phyloP scores from a whole-genome alignment of 2,329 filamentous ascomycete species.

The Daldinia sp. region DNA sequence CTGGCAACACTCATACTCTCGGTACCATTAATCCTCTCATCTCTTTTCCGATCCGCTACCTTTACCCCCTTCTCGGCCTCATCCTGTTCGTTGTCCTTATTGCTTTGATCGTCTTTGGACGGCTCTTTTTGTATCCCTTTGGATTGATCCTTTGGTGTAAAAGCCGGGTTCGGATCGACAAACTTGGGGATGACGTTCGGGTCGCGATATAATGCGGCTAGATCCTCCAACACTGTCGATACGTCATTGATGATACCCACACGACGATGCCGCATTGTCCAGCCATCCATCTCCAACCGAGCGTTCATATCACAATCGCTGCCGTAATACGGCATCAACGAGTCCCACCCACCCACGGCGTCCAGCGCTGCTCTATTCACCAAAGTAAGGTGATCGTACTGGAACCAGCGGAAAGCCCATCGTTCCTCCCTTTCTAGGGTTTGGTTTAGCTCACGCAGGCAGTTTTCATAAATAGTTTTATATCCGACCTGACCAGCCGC shows the following conservation, averaged over 20 bases:
- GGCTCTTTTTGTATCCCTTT: conserved; percentile 37
- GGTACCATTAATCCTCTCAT: conserved; percentile 19
- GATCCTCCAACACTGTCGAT: conserved; percentile 50
- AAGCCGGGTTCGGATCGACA: conserved; percentile 48
- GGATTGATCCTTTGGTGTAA: conserved; percentile 32
- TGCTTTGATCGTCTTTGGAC: conserved; percentile 36
- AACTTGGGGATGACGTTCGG: conserved; percentile 44
- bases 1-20: conserved; percentile 33
- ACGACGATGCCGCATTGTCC: conserved; percentile 46
- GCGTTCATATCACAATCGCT: conserved; percentile 59
- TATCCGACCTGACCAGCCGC: conserved; percentile 44
- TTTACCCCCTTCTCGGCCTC: conserved; percentile 32
- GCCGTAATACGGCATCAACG: conserved; percentile 59
- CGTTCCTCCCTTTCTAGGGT: conserved; percentile 53
- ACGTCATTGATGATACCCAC: conserved; percentile 52
- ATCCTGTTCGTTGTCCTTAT: conserved; percentile 29
- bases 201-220: conserved; percentile 50
- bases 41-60: conserved; percentile 19
- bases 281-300: conserved; percentile 50
- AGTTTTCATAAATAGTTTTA: conserved; percentile 46
- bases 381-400: conserved; percentile 57
- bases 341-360: conserved; percentile 59
- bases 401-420: conserved; percentile 53
- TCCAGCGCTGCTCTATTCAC: conserved; percentile 57
- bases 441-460: conserved; percentile 42